A percentile compares a stretch with the other conserved stretches of the same genome.
Conservation (phyloP, 2,329 filamentous ascomycete genomes). For the Talaromyces marneffei region DNA sequence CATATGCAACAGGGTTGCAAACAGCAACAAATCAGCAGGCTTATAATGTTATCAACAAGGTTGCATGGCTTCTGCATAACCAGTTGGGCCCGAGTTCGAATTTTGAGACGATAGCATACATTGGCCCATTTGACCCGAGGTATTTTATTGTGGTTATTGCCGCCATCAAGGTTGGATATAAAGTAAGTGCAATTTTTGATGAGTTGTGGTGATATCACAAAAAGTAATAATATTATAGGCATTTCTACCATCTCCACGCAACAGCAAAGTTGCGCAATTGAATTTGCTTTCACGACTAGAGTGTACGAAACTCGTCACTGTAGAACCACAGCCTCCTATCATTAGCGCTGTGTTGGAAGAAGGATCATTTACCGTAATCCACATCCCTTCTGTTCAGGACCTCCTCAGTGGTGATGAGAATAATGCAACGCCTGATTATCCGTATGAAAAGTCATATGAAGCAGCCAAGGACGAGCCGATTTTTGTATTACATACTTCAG, state of each 20-base stretch:
- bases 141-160: slow-evolving; percentile 15
- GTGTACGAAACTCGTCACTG: slow-evolving; percentile 7
- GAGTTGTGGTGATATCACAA: neutral
- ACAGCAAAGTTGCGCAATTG: slow-evolving; percentile 6
- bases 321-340: slow-evolving; percentile 1
- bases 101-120: slow-evolving; percentile 14
- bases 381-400: neutral
- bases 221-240: neutral
- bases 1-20: slow-evolving; percentile 1
- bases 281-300: neutral
- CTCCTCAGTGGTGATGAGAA: neutral
- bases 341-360: neutral
- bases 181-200: neutral
- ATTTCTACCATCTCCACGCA: slow-evolving; percentile 7
- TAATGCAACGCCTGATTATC: slow-evolving; percentile 19
- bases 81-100: neutral
- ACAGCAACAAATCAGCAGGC: slow-evolving; percentile 8
- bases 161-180: slow-evolving; percentile 14
- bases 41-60: slow-evolving; percentile 2
- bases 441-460: slow-evolving; percentile 34
- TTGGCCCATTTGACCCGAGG: slow-evolving; percentile 9
- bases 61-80: slow-evolving; percentile 3
- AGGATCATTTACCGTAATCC: neutral
- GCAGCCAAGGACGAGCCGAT: slow-evolving; percentile 31
- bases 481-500: slow-evolving; percentile 11